Evolutionary conservation across 2,329 filamentous ascomycete genomes (phyloP), one percentile per base, ranked within the genome.

Genomic region (Teratosphaeria destructans): DNA sequence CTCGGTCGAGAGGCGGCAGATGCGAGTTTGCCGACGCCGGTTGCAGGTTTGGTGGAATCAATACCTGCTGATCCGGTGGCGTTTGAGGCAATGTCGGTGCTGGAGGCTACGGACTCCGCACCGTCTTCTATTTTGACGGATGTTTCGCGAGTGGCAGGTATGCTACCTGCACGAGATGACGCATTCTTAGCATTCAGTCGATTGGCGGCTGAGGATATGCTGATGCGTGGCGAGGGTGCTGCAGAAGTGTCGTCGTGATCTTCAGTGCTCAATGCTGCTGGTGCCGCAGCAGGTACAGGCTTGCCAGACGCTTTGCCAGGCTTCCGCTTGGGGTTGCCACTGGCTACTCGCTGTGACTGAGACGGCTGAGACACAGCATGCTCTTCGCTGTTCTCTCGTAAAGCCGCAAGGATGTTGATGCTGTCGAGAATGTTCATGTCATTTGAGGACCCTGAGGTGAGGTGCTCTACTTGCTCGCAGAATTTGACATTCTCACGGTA

Each of bases 111-210:
- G 52, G 71, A 74, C 52, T 77, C 77, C 14, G 71, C 73, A 35
- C 73, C 73, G 57, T 80, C 78, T 64, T 80, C 78, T 55, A 74
- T 72, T 64, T 81, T 81, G n/a, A 80, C 78, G 55, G 75, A 77
- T n/a, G 76, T 68, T 63, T 81, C 78, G 39, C 78, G 71, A 14
- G 70, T 76, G 56, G 74, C 74, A 14, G 77, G 74, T 37, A 80
- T 77, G 52, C 74, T 77, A 55, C 75, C 75, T 19, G 70, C 70
- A 32, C 73, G 67, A 10, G 71, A 72, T 1, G 68, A 66, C 54
- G 73, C 72, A 75, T 59, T 61, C 59, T 55, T 65, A n/a, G 65
- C 63, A 29, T 59, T 62, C 4, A 71, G 61, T 19, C 67, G 60
- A 54, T 64, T 67, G 56, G 63, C 64, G 19, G 59, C 58, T 23